A percentile compares a stretch with the other conserved stretches of the same genome.
Evolutionary conservation across 495 filamentous ascomycete genomes (phyloP).

Genomic region (Thozetella sp.): DNA sequence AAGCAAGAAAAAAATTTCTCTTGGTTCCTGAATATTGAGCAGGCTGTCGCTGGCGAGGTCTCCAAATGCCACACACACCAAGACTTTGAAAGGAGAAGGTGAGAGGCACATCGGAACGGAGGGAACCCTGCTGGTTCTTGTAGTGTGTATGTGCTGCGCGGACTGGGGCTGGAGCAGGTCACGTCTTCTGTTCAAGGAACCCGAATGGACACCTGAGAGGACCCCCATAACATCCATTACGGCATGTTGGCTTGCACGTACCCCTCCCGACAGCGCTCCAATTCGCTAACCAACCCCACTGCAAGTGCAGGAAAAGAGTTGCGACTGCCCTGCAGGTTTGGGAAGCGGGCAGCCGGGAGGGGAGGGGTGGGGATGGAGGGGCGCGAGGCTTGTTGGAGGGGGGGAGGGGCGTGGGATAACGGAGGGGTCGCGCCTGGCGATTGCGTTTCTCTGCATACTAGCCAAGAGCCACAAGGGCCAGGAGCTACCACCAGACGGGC

Average conservation of each 20-base stretch:
- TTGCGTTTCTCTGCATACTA: no score
- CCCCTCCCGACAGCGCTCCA: neutral
- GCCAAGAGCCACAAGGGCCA: no score
- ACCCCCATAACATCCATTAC: no score
- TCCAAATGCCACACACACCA: neutral
- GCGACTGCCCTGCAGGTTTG: neutral
- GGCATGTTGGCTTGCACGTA: no score
- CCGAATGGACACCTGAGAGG: neutral
- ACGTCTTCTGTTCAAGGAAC: neutral
- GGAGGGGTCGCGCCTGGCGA: no score
- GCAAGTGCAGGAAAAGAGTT: neutral
- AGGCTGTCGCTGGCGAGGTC: no score
- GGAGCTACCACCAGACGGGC: no score
- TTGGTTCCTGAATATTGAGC: neutral
- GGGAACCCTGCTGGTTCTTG: constrained; percentile 2
- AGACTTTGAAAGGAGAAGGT: neutral
- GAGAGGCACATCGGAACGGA: neutral
- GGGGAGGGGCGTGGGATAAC: no score
- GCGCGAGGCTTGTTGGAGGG: no score
- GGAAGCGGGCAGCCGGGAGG: neutral
- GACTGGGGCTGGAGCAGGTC: no score
- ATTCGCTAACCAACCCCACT: constrained; percentile 1
- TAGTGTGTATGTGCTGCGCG: no score
- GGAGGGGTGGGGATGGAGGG: neutral
- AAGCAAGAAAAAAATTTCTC: no score